phyloP scores from a whole-genome alignment of 2,329 filamentous ascomycete species.

The Amauroascus verrucosus region DNA sequence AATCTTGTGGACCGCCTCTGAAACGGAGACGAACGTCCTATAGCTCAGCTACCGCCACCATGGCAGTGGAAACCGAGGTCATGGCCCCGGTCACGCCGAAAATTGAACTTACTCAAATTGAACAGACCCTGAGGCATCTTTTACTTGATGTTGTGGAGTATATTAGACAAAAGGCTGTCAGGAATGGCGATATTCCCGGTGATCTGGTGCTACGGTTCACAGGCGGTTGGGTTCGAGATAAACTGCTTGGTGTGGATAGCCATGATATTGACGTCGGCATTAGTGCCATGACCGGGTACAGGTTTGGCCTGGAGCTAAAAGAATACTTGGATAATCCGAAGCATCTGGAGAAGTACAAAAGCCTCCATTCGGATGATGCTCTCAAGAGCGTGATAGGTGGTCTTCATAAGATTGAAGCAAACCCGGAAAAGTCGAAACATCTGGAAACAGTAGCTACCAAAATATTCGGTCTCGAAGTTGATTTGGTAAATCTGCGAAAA shows the following conservation, averaged over 20 bases:
- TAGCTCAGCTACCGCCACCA: conserved; percentile 10
- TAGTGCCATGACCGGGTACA: conserved; percentile 41
- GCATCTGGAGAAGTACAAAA: conserved; percentile 36
- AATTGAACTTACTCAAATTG: conserved; percentile 57
- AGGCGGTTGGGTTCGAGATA: conserved; percentile 43
- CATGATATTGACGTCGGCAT: conserved; percentile 43
- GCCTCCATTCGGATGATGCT: conserved; percentile 37
- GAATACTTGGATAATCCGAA: conserved; percentile 33
- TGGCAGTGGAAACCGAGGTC: conserved; percentile 15
- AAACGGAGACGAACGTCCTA: conserved; percentile 28
- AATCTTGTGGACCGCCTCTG: conserved; percentile 20
- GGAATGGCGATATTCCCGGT: conserved; percentile 27
- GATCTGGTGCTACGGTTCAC: conserved; percentile 38
- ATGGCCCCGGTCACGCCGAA: conserved; percentile 16
- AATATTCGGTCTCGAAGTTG: conserved; percentile 77
- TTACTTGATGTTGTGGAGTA: conserved; percentile 71
- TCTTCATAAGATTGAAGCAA: conserved; percentile 79
- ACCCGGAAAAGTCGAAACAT: conserved; percentile 94
- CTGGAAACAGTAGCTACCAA: conserved; percentile 81
- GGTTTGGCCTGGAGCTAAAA: conserved; percentile 38
- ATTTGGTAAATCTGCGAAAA: conserved; percentile 87
- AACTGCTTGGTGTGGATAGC: conserved; percentile 38
- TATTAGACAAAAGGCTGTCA: conserved; percentile 38
- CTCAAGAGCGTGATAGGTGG: conserved; percentile 51
- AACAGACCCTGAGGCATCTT: conserved; percentile 61